phyloP scores from a whole-genome alignment of 129 eudicot genomes.

The Kitagawia praeruptora region DNA sequence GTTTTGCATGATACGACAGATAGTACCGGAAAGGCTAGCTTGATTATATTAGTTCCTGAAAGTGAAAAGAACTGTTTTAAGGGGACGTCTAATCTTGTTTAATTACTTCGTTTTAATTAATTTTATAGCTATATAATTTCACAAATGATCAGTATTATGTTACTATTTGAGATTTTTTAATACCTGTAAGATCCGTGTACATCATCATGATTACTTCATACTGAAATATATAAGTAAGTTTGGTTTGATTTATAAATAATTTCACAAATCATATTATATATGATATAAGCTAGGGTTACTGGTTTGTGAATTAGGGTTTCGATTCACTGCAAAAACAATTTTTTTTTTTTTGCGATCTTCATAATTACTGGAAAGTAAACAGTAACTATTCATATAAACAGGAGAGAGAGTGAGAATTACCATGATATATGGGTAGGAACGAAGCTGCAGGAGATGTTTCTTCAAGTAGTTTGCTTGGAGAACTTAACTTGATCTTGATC shows the following conservation, averaged over 20 bases:
- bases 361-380: background rate
- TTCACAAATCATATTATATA: background rate
- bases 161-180: background rate
- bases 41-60: background rate
- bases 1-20: constrained; percentile 33
- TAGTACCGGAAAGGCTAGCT: background rate
- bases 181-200: background rate
- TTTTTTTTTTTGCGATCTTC: background rate
- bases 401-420: constrained; percentile 16
- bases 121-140: background rate
- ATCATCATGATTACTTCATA: background rate
- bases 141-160: background rate
- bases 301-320: constrained; percentile 1
- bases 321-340: background rate
- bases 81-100: background rate
- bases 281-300: background rate
- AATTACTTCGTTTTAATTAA: background rate
- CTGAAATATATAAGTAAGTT: background rate
- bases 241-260: background rate
- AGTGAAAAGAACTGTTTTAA: background rate
- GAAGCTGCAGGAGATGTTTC: constrained; percentile 17
- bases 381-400: background rate
- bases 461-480: constrained; percentile 29
- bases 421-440: constrained; percentile 11
- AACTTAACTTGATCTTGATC: constrained; percentile 29